Percentiles rank a stretch among this genome's conserved stretches.
These are phyloP conservation scores for Microthlaspi erraticum DNA, from an alignment of 345 rosid genomes.

Conservation along the genomic window DNA sequence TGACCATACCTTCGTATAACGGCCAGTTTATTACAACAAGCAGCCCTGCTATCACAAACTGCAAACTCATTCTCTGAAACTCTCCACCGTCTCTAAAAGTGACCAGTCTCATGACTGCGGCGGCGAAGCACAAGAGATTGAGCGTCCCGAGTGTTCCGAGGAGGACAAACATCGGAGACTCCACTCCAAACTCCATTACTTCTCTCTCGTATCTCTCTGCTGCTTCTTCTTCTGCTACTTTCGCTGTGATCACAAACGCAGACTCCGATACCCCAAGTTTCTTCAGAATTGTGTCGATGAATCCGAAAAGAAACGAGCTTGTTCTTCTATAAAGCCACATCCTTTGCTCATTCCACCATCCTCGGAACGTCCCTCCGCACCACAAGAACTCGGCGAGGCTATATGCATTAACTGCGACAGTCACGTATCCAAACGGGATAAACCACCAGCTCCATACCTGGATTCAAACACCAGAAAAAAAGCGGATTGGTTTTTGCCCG, in stretches of 20 bases:
- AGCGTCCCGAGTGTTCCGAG: constrained; percentile 68
- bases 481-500: background rate
- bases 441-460: constrained; percentile 69
- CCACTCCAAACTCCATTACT: constrained; percentile 73
- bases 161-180: constrained; percentile 62
- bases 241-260: constrained; percentile 64
- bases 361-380: constrained; percentile 63
- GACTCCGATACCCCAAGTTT: constrained; percentile 53
- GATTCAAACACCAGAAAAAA: background rate
- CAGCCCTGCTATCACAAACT: constrained; percentile 53
- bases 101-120: constrained; percentile 33
- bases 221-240: constrained; percentile 69
- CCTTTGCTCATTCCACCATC: constrained; percentile 84
- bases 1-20: constrained; percentile 58
- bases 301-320: constrained; percentile 67
- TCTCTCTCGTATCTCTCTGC: constrained; percentile 55
- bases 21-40: constrained; percentile 68
- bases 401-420: constrained; percentile 38
- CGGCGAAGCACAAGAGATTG: constrained; percentile 52
- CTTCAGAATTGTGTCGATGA: constrained; percentile 53
- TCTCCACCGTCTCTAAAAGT: background rate
- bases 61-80: constrained; percentile 48
- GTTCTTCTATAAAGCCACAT: constrained; percentile 80
- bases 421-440: constrained; percentile 61
- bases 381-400: constrained; percentile 60